These are phyloP conservation scores for Sporisorium exsertum DNA, from an alignment of 1,284 basidiomycete species.

Conservation along the genomic window DNA sequence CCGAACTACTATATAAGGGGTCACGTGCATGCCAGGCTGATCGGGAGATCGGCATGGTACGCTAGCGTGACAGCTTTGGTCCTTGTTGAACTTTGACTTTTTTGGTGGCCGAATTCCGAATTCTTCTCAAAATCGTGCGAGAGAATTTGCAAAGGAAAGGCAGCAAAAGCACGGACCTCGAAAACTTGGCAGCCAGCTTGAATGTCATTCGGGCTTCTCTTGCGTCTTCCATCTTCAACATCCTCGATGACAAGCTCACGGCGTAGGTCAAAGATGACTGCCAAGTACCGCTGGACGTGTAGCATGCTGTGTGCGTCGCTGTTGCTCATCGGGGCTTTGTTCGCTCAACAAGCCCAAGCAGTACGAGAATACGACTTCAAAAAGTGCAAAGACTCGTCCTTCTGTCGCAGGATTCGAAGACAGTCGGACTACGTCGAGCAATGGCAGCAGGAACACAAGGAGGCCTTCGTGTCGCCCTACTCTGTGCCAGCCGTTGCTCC, in stretches of 20 bases:
- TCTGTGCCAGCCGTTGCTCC: slow-evolving; percentile 23
- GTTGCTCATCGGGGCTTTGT: slow-evolving; percentile 13
- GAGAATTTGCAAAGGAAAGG: slow-evolving; percentile 13
- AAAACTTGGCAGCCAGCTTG: background rate
- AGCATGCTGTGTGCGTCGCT: slow-evolving; percentile 27
- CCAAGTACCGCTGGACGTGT: slow-evolving; percentile 18
- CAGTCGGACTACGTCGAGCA: slow-evolving; percentile 58
- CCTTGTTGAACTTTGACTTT: background rate
- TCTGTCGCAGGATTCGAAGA: slow-evolving; percentile 65
- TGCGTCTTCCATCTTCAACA: background rate
- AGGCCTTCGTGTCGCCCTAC: slow-evolving; percentile 59
- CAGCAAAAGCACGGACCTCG: slow-evolving; percentile 18
- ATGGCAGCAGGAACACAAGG: slow-evolving; percentile 35
- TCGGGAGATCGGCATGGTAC: no score
- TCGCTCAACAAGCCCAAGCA: slow-evolving; percentile 21
- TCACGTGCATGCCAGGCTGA: no score
- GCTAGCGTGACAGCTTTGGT: no score
- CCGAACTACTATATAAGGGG: no score
- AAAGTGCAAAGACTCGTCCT: slow-evolving; percentile 65
- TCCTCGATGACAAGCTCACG: background rate
- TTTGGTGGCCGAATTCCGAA: background rate
- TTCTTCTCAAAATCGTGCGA: slow-evolving; percentile 12
- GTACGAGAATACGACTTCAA: slow-evolving; percentile 64
- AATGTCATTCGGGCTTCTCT: background rate
- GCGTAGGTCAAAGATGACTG: slow-evolving; percentile 6